Base-by-base conservation (phyloP, 2,329 filamentous ascomycete genomes). In the Penicillium sclerotigenum region DNA sequence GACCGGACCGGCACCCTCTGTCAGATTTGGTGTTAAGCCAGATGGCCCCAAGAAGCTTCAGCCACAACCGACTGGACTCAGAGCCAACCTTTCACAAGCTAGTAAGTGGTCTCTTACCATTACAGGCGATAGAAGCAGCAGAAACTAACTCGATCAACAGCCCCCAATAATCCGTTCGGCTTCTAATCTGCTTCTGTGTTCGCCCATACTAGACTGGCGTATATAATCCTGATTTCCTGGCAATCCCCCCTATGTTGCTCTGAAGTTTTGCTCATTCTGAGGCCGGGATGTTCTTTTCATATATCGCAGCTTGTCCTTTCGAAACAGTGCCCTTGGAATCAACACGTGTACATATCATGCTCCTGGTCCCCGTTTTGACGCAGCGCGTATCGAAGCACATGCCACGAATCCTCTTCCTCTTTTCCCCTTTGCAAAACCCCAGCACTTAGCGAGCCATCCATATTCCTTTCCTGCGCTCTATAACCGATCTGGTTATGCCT, bases 21-120 rank as follows among this genome's bases (percentile, higher is more conserved):
- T 99, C 18, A 85, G 91, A 57, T 99, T 99, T 72, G 94, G 94
- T 37, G 87, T 96, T 34, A 81, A 84, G 55, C 79, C 81, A 28
- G 84, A 86, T 47, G 79, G 85, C 28, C 78, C 86, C 29, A 91
- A 91, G 75, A 94, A 89, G 73, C 77, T 97, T 66, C 81, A 84
- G 58, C 86, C 92, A 29, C 94, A 97, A 77, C 83, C 91, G 28
- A 99, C 94, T 7, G 94, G 94, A 61, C 81, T 89, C 67, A 86
- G 89, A 79, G 94, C 94, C 54, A 97, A 97, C 73, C 81, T 99
- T 64, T 83, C 89, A 50, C 90, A 95, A 85, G 94, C 94, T 69
- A 99, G 93, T 97, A 87, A 88, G 93, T 92, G 56, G 29, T 45
- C 37, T 34, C 26, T 37, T n/a, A 22, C 34, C 14, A 4, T 33